Base-by-base conservation (phyloP, 2,329 filamentous ascomycete genomes). In the Daldinia sp. region DNA sequence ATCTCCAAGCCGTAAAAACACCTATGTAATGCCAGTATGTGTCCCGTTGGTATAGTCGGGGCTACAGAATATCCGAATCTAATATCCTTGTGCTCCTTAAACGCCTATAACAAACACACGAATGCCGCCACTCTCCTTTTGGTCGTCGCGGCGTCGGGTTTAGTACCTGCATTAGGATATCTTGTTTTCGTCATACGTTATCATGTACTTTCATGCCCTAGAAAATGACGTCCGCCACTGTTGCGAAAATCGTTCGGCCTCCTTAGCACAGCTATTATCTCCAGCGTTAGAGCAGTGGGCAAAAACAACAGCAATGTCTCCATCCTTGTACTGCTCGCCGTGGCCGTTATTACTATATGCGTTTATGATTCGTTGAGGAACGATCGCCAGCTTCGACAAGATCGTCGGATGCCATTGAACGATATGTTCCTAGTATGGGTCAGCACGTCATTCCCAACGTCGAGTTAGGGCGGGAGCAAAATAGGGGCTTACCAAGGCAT, bases 401-500 rank as follows among this genome's bases (percentile, higher is more conserved):
- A 99, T 90, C 0, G 95, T 99, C 25, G 94, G 93, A 75, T 99
- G 95, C 96, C 95, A 99, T 82, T 97, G 94, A 30, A 92, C 87
- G 69, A 94, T 90, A 74, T 95, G 92, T 78, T 94, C 91, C 91
- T 94, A 65, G 10, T 29, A 39, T 19, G 1, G 23, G 66, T 82
- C 66, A 80, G 73, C 57, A 65, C 21, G 29, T 23, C 19, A 37
- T n/a, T 21, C 21, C 17, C 34, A 15, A 7, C 32, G 10, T 17
- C 27, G 15, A 4, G 37, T 25, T 4, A 58, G 25, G 34, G 9
- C 17, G 6, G 3, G 7, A 8, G 17, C 39, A n/a, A 19, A 49
- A 25, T 27, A 51, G 27, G 29, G 39, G 76, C 88, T 75, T 82
- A 93, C 95, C 81, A 99, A 78, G 51, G 94, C 94, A 80, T 99